Percentiles rank a stretch among this genome's conserved stretches.
Conservation (phyloP, 805 yeast species). For the Candida berthetii region DNA sequence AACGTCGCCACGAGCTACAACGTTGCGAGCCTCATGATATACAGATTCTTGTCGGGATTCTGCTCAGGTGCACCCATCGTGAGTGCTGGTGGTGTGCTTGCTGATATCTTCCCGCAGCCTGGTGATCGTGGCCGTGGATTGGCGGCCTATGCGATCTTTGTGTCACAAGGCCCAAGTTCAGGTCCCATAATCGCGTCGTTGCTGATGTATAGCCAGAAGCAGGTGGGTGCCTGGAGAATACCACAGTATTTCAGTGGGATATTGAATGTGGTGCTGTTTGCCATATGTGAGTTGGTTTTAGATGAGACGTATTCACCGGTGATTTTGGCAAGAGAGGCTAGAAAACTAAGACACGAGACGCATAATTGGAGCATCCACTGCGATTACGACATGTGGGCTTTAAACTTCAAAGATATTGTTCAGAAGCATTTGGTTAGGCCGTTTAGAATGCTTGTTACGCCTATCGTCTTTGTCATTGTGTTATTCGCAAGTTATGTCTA, state of each 20-base stretch:
- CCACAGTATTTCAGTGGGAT: conserved; percentile 46
- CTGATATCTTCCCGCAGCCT: conserved; percentile 45
- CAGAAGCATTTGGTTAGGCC: conserved; percentile 11
- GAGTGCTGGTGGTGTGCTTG: conserved; percentile 45
- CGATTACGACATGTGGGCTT: conserved; percentile 11
- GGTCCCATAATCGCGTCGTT: conserved; percentile 47
- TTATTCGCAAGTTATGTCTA: conserved; percentile 43
- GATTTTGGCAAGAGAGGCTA: conserved; percentile 7
- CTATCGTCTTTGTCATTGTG: conserved; percentile 34
- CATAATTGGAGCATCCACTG: conserved; percentile 10
- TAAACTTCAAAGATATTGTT: conserved; percentile 9
- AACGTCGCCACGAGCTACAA: conserved; percentile 46
- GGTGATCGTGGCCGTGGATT: conserved; percentile 46
- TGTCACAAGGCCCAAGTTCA: conserved; percentile 31
- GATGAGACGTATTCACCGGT: conserved; percentile 11
- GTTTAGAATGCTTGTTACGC: conserved; percentile 12
- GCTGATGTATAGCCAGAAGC: conserved; percentile 32
- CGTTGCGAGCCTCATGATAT: conserved; percentile 42
- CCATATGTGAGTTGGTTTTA: conserved; percentile 30
- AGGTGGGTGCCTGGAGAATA: conserved; percentile 50
- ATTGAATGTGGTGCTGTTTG: conserved; percentile 24
- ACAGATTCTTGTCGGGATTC: conserved; percentile 54
- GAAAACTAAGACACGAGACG: conserved; percentile 6
- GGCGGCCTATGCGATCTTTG: conserved; percentile 42
- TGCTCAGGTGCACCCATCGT: conserved; percentile 57